Base-by-base conservation (phyloP, 495 filamentous ascomycete species). In the Penicillium arizonense region DNA sequence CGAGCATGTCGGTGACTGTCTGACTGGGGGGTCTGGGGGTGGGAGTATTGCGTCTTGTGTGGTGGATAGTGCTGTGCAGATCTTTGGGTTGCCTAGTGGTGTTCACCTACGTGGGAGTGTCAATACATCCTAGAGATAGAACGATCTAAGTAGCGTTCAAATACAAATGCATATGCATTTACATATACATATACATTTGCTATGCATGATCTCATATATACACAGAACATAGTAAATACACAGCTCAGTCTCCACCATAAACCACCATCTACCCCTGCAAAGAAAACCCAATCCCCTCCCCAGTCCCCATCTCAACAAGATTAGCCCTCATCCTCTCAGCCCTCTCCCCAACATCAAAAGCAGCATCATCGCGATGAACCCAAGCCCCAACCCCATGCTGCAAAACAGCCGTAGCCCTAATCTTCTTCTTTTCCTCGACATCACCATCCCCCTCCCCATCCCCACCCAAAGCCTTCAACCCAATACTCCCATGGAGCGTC, bases 381-480 rank as follows among this genome's bases (percentile, higher is more conserved):
- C 87, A 95, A 52, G 79, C 80, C 3, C 87, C 88, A 46, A 92
- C 81, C 3, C 85, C 90, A 77, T 95, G 90, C 78, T 95, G 90
- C 71, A 95, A 70, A 47, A 95, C 88, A 63, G 90, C 91, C 62
- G 85, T 82, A 39, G 88, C 87, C 47, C 89, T 61, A 20, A 77
- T 72, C 54, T 67, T 73, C 61, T 69, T 71, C 46, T 66, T 70
- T 62, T 68, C 68, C 33, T 68, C 63, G 4, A 14, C 60, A 48
- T 59, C 47, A 35, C 33, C 48, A 12, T 48, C 58, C 2, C 14
- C 53, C 57, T 18, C 78, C 28, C 41, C 79, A 5, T 69, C 80
- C 18, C 18, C 18, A 18, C 18, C 18, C 18, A 18, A 18, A 5
- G 53, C 69, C 38, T 77, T 80, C 65, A 83, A 71, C 9, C 89